Conservation (phyloP, 169 alveolate genomes). For the Cryptosporidium tyzzeri region DNA sequence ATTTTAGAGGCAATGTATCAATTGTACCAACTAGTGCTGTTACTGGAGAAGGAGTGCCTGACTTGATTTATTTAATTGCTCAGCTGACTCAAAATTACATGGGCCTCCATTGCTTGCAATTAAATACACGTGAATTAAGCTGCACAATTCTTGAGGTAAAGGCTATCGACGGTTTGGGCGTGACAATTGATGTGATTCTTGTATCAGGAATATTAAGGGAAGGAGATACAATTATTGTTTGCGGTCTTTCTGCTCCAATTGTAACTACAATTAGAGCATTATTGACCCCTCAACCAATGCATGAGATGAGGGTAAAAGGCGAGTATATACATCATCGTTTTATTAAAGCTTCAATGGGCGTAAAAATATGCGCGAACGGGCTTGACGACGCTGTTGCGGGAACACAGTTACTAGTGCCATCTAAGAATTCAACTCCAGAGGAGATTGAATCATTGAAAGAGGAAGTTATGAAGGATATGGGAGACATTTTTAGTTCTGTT, state of each 20-base stretch:
- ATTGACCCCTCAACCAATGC: slow-evolving; percentile 98
- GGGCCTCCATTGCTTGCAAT: slow-evolving; percentile 85
- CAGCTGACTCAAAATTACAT: slow-evolving; percentile 91
- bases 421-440: slow-evolving; percentile 60
- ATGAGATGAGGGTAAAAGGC: slow-evolving; percentile 98
- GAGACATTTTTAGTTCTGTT: slow-evolving; percentile 92
- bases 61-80: slow-evolving; percentile 91
- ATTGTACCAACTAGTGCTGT: slow-evolving; percentile 99
- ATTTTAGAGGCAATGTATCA: slow-evolving; percentile 92
- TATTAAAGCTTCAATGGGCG: slow-evolving; percentile 96
- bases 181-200: slow-evolving; percentile 99
- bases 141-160: slow-evolving; percentile 97
- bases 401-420: slow-evolving; percentile 91
- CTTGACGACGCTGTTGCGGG: slow-evolving; percentile 98
- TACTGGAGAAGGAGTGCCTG: slow-evolving; percentile 99
- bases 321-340: slow-evolving; percentile 94
- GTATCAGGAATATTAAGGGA: slow-evolving; percentile 95
- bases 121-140: slow-evolving; percentile 89
- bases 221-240: slow-evolving; percentile 95
- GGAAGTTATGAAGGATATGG: slow-evolving; percentile 93
- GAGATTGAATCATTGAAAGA: slow-evolving; percentile 85
- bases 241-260: slow-evolving; percentile 98
- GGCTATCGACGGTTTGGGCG: slow-evolving; percentile 97
- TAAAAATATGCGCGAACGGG: slow-evolving; percentile 94
- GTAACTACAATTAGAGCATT: slow-evolving; percentile 97